These are phyloP conservation scores for Linderniella brevidens DNA, from an alignment of 257 asterid species.

Conservation along the genomic window DNA sequence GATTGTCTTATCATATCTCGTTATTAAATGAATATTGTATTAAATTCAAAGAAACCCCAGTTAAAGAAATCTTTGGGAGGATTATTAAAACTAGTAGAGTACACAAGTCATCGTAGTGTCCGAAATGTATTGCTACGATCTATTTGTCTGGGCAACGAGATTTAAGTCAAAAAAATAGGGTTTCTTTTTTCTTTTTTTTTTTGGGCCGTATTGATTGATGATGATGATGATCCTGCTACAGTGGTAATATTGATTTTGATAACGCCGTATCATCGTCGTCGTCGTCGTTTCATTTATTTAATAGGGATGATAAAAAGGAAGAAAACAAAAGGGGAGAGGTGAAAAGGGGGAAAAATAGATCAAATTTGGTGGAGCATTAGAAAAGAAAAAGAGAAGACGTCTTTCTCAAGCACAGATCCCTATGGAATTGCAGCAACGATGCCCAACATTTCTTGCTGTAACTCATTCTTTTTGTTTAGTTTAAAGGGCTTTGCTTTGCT, in stretches of 20 bases:
- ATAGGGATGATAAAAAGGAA: no score
- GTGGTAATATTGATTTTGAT: no score
- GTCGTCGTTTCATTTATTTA: no score
- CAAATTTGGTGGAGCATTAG: slow-evolving; percentile 16
- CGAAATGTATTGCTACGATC: not conserved
- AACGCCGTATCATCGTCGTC: no score
- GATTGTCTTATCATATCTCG: slow-evolving; percentile 31
- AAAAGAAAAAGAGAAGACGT: slow-evolving; percentile 43
- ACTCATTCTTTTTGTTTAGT: slow-evolving; percentile 92
- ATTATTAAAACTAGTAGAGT: not conserved
- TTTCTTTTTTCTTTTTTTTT: not conserved
- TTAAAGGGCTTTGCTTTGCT: slow-evolving; percentile 42
- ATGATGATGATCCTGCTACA: not conserved
- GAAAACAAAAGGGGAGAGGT: no score
- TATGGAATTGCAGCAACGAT: slow-evolving; percentile 59
- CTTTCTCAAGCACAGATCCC: slow-evolving; percentile 96
- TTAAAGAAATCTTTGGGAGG: not conserved
- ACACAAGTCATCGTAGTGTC: no score
- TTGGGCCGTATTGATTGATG: not conserved
- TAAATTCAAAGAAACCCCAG: not conserved
- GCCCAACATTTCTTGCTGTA: slow-evolving; percentile 75
- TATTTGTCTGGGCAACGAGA: slow-evolving; percentile 4
- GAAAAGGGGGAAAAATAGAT: slow-evolving; percentile 1
- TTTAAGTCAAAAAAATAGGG: not conserved
- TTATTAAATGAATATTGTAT: slow-evolving; percentile 8